Conservation (phyloP, 2,329 filamentous ascomycete species). For the Bisporella sp. region DNA sequence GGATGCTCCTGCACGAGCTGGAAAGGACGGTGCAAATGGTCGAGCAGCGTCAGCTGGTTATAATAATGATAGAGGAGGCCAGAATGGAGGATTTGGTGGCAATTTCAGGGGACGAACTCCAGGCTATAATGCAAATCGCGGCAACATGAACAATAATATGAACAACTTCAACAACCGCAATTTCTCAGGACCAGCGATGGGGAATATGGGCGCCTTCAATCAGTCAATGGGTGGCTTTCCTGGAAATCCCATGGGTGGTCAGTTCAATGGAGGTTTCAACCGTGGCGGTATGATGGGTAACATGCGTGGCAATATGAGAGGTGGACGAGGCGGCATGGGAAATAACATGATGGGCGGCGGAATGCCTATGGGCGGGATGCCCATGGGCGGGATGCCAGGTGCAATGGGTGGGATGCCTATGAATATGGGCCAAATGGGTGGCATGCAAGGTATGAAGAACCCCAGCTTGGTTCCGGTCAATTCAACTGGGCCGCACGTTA, state of each 20-base stretch:
- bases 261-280: constrained; percentile 45
- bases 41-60: constrained; percentile 43
- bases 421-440: constrained; percentile 41
- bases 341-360: constrained; percentile 33
- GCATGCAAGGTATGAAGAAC: constrained; percentile 48
- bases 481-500: not conserved
- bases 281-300: constrained; percentile 45
- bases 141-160: constrained; percentile 34
- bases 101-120: constrained; percentile 43
- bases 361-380: constrained; percentile 49
- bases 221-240: constrained; percentile 39
- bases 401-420: constrained; percentile 28
- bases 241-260: constrained; percentile 35
- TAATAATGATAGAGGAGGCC: constrained; percentile 36
- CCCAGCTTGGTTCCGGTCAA: not conserved
- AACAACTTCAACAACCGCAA: constrained; percentile 48
- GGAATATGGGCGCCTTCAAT: constrained; percentile 39
- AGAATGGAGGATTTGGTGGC: constrained; percentile 29
- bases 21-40: constrained; percentile 53
- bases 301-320: constrained; percentile 44
- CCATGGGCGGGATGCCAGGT: constrained; percentile 43
- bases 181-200: constrained; percentile 37
- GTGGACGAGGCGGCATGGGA: constrained; percentile 49
- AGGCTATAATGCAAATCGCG: constrained; percentile 35
- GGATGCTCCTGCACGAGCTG: constrained; percentile 67